Percentiles rank a stretch among this genome's conserved stretches.
Evolutionary conservation across 306 rosid species (phyloP).

Genomic region (Aeschynomene evenia): DNA sequence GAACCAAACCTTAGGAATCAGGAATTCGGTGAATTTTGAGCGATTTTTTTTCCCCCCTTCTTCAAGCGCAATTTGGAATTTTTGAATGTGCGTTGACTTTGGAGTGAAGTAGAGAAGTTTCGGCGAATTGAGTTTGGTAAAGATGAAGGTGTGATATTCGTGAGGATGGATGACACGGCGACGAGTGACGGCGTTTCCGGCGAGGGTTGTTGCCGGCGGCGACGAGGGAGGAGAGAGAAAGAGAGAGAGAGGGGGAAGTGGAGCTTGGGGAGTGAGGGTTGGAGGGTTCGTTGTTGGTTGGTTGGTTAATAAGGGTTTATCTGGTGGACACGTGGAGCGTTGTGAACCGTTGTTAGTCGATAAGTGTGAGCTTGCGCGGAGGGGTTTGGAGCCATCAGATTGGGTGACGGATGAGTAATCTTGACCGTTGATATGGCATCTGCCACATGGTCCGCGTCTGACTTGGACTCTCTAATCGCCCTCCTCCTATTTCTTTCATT

Average conservation of each 20-base stretch:
- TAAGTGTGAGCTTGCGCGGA: constrained; percentile 42
- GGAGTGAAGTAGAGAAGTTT: background rate
- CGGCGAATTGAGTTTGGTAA: background rate
- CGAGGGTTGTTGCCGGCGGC: background rate
- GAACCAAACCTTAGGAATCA: background rate
- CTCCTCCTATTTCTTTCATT: background rate
- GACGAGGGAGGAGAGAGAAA: background rate
- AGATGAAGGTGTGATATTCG: background rate
- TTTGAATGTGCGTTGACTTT: constrained; percentile 7
- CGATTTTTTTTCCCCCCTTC: no score
- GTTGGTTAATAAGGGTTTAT: constrained; percentile 45
- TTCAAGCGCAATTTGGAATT: background rate
- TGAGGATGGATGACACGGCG: background rate
- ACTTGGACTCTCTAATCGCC: constrained; percentile 30
- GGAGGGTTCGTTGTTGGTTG: constrained; percentile 39
- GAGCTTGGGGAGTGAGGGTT: background rate
- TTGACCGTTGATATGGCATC: constrained; percentile 29
- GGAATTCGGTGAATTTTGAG: background rate
- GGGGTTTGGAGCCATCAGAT: constrained; percentile 28
- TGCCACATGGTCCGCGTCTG: constrained; percentile 35
- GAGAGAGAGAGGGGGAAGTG: constrained; percentile 3
- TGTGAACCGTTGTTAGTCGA: constrained; percentile 51
- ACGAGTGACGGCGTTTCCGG: constrained; percentile 14
- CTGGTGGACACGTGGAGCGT: constrained; percentile 47
- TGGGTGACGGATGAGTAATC: constrained; percentile 25